Percentiles rank a stretch among this genome's conserved stretches.
Evolutionary conservation across 768 basidiomycete genomes (phyloP).

Genomic region (Boletus pseudopeckii): DNA sequence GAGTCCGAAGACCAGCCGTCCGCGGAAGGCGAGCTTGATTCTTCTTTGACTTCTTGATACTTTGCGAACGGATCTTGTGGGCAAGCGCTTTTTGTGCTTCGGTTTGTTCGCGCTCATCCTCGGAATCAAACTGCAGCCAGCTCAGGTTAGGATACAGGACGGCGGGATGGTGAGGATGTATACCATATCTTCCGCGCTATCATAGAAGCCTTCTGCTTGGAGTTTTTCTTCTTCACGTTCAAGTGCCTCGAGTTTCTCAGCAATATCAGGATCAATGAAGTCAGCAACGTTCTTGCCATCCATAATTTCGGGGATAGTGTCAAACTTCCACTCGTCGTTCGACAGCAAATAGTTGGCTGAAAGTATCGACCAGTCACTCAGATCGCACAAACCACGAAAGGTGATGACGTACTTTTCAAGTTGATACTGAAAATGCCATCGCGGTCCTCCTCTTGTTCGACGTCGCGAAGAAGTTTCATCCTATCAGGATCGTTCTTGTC

Average conservation of each 20-base stretch:
- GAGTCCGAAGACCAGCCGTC: conserved; percentile 62
- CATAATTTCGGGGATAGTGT: conserved; percentile 97
- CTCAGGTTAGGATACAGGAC: background rate
- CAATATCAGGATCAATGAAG: conserved; percentile 97
- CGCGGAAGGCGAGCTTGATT: conserved; percentile 77
- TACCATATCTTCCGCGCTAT: conserved; percentile 83
- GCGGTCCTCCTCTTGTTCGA: conserved; percentile 83
- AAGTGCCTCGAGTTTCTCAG: conserved; percentile 93
- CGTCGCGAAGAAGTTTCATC: conserved; percentile 68
- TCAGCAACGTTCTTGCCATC: conserved; percentile 99
- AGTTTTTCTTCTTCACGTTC: conserved; percentile 95
- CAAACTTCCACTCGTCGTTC: conserved; percentile 92
- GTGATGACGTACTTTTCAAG: conserved; percentile 61
- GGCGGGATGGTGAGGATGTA: conserved; percentile 16
- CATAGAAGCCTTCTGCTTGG: conserved; percentile 94
- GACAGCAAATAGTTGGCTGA: conserved; percentile 87
- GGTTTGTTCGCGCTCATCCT: conserved; percentile 78
- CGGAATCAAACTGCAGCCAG: conserved; percentile 44
- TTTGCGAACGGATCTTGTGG: conserved; percentile 70
- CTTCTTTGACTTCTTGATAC: conserved; percentile 82
- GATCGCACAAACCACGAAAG: background rate
- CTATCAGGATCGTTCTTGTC: conserved; percentile 86
- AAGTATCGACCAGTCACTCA: conserved; percentile 6
- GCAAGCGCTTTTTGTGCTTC: conserved; percentile 56
- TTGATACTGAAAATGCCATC: conserved; percentile 91